Base-by-base conservation (phyloP, 2,329 filamentous ascomycete species). In the Mollisiaceae sp. region DNA sequence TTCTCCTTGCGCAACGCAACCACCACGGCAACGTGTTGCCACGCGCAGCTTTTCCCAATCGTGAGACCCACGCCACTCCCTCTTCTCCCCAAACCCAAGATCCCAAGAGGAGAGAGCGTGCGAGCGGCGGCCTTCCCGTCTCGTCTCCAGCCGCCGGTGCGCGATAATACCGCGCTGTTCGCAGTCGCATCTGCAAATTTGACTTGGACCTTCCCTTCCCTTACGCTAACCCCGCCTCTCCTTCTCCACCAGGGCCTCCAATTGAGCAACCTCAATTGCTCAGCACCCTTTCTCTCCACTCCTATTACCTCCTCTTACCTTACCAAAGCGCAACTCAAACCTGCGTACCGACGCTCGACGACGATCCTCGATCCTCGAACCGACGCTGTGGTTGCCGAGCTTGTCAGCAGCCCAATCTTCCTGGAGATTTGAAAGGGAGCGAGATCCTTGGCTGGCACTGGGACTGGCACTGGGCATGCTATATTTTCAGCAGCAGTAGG, bases 201-300 rank as follows among this genome's bases (percentile, higher is more conserved):
- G 45, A 61, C 18, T 22, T 32, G 54, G 24, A 54, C 5, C 12
- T 20, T 47, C 43, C 27, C 27, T 32, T 32, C 27, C 59, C 38
- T 60, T 32, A 47, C 67, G 64, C 65, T 65, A 68, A 70, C 65
- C 67, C 69, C 69, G 64, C 67, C 62, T 64, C 63, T 62, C 67
- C 59, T 58, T 62, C 60, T 50, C 43, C 43, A 50, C 18, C 41
- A 59, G 27, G 60, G 63, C 52, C 62, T 67, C 61, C 63, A 67
- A 65, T 69, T 55, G 43, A 39, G 61, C 50, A 52, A 52, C 61
- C 47, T 63, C 35, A 32, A 64, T 67, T 65, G 47, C 66, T 67
- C 62, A 66, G 50, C 64, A 24, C 32, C 56, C 27, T 43, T 43
- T 39, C 27, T 61, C 36, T 18, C 32, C 14, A 35, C 8, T 39